A percentile compares a stretch with the other conserved stretches of the same genome.
These are phyloP conservation scores for Exserohilum turcica DNA, from an alignment of 2,329 filamentous ascomycete genomes.

Conservation along the genomic window DNA sequence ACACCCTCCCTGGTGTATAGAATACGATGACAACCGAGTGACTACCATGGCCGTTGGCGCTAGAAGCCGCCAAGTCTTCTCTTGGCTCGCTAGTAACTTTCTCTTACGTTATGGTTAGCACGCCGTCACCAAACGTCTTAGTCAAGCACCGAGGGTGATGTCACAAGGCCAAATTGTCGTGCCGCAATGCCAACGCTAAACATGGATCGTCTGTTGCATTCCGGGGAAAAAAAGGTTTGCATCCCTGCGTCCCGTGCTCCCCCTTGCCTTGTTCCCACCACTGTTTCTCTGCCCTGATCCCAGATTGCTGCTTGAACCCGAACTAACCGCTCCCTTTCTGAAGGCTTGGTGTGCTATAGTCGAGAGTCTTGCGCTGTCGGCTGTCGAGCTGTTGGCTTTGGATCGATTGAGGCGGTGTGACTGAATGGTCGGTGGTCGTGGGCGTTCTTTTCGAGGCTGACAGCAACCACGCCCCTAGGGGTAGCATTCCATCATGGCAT, in stretches of 20 bases:
- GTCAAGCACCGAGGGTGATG: conserved; percentile 10
- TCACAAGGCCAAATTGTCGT: neutral
- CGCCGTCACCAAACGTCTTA: neutral
- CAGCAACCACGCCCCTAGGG: too few relatives aligned
- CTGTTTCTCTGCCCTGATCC: neutral
- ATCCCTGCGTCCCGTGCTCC: neutral
- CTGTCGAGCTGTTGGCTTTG: neutral
- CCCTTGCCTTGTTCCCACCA: neutral
- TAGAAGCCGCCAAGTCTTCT: neutral
- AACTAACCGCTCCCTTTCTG: neutral
- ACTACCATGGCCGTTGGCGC: neutral
- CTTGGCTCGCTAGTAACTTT: conserved; percentile 8
- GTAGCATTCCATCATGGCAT: too few relatives aligned
- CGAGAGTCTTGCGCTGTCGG: neutral
- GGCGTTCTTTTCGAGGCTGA: too few relatives aligned
- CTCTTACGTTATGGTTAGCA: conserved; percentile 14
- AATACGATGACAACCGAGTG: neutral
- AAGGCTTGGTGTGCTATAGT: neutral
- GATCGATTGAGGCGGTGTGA: too few relatives aligned
- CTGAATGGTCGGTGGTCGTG: too few relatives aligned
- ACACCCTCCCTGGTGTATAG: too few relatives aligned
- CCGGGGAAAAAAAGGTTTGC: neutral
- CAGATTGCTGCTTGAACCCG: neutral
- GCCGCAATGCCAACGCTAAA: neutral
- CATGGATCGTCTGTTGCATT: neutral